Evolutionary conservation across 2,329 filamentous ascomycete species (phyloP).

Genomic region (Sclerotinia trifoliorum): DNA sequence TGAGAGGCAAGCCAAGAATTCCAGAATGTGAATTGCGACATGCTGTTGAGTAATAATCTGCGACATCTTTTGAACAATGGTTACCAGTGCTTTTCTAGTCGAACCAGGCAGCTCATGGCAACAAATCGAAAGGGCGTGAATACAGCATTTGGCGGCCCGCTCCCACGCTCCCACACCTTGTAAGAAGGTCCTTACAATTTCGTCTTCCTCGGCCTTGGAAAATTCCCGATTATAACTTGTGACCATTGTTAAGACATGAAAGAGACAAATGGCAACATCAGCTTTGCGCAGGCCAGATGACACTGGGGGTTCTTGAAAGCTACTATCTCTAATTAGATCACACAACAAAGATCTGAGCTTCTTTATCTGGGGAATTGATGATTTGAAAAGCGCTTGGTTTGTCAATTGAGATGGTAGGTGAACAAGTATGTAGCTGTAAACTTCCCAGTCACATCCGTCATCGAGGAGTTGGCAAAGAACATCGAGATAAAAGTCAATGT

Average conservation of each 20-base stretch:
- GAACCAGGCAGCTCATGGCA: conserved; percentile 91
- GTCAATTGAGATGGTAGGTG: conserved; percentile 84
- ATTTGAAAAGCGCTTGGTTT: conserved; percentile 82
- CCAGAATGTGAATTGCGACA: conserved; percentile 90
- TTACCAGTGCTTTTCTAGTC: conserved; percentile 79
- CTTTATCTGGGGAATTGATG: conserved; percentile 71
- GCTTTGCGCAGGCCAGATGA: conserved; percentile 79
- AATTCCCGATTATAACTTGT: conserved; percentile 89
- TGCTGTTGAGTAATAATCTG: conserved; percentile 93
- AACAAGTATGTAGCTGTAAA: conserved; percentile 86
- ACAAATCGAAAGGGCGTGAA: conserved; percentile 91
- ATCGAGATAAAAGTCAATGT: conserved; percentile 63
- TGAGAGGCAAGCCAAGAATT: conserved; percentile 88
- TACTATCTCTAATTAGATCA: conserved; percentile 75
- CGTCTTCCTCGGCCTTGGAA: conserved; percentile 80
- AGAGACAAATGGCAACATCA: conserved; percentile 85
- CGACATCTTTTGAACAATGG: conserved; percentile 88
- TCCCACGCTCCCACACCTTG: conserved; percentile 82
- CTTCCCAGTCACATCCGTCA: conserved; percentile 79
- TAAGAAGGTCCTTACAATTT: conserved; percentile 83
- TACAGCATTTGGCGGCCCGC: conserved; percentile 85
- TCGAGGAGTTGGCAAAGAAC: conserved; percentile 71
- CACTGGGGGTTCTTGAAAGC: conserved; percentile 76
- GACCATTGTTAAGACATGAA: conserved; percentile 81
- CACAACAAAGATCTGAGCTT: conserved; percentile 74